A percentile compares a stretch with the other conserved stretches of the same genome.
Conservation (phyloP, 176 grass and related monocot species). For the Lolium rigidum region DNA sequence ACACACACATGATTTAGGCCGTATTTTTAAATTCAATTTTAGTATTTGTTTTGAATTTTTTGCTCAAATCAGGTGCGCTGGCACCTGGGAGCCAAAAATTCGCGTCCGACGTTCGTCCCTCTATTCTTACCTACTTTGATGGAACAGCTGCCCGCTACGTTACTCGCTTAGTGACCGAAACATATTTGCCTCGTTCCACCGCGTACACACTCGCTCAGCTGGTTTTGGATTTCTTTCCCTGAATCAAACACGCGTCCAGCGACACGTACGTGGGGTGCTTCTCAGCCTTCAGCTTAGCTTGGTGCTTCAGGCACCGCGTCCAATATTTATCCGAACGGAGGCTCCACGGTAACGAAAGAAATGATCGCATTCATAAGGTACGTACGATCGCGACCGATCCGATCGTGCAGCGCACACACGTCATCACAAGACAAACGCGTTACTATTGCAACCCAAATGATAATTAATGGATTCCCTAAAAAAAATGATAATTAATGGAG, state of each 20-base stretch:
- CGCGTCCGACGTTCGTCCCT: too few relatives aligned
- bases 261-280: slow-evolving; percentile 10
- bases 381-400: not conserved
- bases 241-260: not conserved
- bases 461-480: too few relatives aligned
- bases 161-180: too few relatives aligned
- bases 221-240: not conserved
- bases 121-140: too few relatives aligned
- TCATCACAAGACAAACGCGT: not conserved
- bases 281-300: not conserved
- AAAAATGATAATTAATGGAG: not conserved
- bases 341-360: not conserved
- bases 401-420: not conserved
- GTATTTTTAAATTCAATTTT: too few relatives aligned
- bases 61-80: too few relatives aligned
- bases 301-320: not conserved
- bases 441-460: not conserved
- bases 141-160: too few relatives aligned
- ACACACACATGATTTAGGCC: too few relatives aligned
- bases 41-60: too few relatives aligned
- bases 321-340: not conserved
- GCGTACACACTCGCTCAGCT: too few relatives aligned
- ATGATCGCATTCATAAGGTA: not conserved
- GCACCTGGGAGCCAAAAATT: too few relatives aligned
- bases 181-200: too few relatives aligned